Base-by-base conservation (phyloP, 768 basidiomycete species). In the Pleurotus platypus region DNA sequence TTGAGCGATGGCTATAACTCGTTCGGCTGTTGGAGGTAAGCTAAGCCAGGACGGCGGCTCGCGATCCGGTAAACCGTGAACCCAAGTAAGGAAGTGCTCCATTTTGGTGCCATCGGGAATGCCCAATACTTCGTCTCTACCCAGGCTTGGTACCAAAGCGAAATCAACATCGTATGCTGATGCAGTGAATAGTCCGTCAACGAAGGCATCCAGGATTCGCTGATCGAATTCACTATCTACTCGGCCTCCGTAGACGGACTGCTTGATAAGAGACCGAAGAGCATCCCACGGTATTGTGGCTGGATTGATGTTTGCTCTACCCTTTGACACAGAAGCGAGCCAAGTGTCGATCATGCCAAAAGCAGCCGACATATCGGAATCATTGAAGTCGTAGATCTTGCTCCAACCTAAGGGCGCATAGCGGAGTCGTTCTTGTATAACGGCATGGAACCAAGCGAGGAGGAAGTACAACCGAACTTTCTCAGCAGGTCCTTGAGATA, bases 381-480 rank as follows among this genome's bases (percentile, higher is more conserved):
- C 95, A 71, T 99, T 99, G 84, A 98, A 98, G 70, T 98, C 97
- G 73, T 98, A 98, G 0, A 81, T 80, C 73, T 97, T 93, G 69
- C 90, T 95, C 94, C 96, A 99, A 0, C 97, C 96, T 13, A 99
- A 76, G 5, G 97, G 97, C 7, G 88, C 91, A 69, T 98, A 99
- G 42, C 96, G 91, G 11, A 98, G 78, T 60, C 97, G 92, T 71
- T 98, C 97, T 73, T 97, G 95, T 1, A 98, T 88, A 16, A 98
- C 85, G 11, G 97, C 95, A 66, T 99, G 97, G 89, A 98, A 97
- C 95, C 96, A 99, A 1, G 97, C 92, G 27, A 98, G 82, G 35
- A 98, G 78, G 87, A 98, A 98, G 73, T 96, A 95, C 47, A 98
- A 71, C 4, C 97, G 85, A 40, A 88, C 80, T 70, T 97, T 97